Percentiles rank a stretch among this genome's conserved stretches.
Conservation (phyloP, 208 protist genomes). For the Crithidia mellificae region DNA sequence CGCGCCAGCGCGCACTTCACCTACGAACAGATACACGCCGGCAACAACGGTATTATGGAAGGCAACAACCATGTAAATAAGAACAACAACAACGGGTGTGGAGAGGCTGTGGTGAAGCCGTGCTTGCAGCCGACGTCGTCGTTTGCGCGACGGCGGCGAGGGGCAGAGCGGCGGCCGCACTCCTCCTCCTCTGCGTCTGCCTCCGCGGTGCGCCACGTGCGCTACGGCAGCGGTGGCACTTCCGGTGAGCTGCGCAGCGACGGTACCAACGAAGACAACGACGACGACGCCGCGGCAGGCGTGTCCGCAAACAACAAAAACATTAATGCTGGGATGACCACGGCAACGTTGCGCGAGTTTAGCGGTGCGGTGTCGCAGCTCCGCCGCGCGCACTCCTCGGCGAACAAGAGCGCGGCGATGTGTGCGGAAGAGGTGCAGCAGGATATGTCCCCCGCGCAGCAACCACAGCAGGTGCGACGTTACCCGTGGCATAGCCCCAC, state of each 20-base stretch:
- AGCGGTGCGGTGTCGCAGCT: conserved; percentile 5
- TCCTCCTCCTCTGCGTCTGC: not conserved
- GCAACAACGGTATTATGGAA: not conserved
- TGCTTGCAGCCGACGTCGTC: conserved; percentile 17
- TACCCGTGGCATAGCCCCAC: conserved; percentile 12
- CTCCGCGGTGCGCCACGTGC: not conserved
- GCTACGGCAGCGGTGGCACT: not conserved
- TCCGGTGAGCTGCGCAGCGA: not conserved
- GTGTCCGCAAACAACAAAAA: not conserved
- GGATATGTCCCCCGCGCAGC: not conserved
- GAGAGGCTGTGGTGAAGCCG: not conserved
- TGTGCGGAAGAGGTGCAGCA: not conserved
- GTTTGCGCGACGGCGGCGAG: not conserved
- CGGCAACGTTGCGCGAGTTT: not conserved
- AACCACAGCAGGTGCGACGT: not conserved
- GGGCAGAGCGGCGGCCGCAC: not conserved
- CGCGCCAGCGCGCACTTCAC: conserved; percentile 11
- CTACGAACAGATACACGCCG: not conserved
- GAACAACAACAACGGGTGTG: not conserved
- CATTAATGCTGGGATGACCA: not conserved
- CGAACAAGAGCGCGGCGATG: not conserved
- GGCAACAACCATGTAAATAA: too few species aligned
- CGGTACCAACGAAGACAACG: too few species aligned
- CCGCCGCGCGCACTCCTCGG: conserved; percentile 8
- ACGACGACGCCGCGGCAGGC: not conserved